Base-by-base conservation (phyloP, 495 filamentous ascomycete species). In the Penicillium herquei region DNA sequence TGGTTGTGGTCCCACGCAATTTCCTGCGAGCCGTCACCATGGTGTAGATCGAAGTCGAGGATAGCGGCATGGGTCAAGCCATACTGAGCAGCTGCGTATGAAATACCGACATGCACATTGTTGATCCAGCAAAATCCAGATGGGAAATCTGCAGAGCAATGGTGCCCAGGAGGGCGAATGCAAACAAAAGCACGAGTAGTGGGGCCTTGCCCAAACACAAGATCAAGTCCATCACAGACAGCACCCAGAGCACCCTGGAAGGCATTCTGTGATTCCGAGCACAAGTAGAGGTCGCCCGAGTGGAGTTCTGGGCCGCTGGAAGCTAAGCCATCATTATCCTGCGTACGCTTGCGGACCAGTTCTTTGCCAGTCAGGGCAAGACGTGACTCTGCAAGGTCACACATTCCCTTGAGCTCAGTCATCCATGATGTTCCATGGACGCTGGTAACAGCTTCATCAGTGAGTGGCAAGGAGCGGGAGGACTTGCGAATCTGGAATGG, bases 121-220 rank as follows among this genome's bases (percentile, higher is more conserved):
- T 98, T 98, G 52, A 98, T 70, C 94, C 94, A 98, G 72, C 94
- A 98, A 69, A 98, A 98, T 1, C 94, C 94, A 1, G 91, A 96
- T 0, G 94, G 94, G 54, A 86, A 83, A 39, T 84, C 80, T 3
- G 91, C 84, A 5, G 92, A 94, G 70, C 94, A 98, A 66, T 98
- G 94, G 62, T 98, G 94, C 7, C 94, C 94, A 1, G 92, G 92
- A 26, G 92, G 92, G 13, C 92, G 83, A 55, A 93, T 84, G 26
- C 77, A 87, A 58, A 95, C 90, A 71, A 93, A 98, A 3, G 91
- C 89, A 37, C 88, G 85, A 49, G 81, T 83, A 10, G 73, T 72
- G 0, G 69, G 58, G 13, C 60, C 55, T 6, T 84, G 79, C 11
- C 83, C 80, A 62, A 98, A 91, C 3, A 98, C 88, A 0, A 84